Conservation (phyloP, 805 yeast genomes). For the Lipomyces sp. region DNA sequence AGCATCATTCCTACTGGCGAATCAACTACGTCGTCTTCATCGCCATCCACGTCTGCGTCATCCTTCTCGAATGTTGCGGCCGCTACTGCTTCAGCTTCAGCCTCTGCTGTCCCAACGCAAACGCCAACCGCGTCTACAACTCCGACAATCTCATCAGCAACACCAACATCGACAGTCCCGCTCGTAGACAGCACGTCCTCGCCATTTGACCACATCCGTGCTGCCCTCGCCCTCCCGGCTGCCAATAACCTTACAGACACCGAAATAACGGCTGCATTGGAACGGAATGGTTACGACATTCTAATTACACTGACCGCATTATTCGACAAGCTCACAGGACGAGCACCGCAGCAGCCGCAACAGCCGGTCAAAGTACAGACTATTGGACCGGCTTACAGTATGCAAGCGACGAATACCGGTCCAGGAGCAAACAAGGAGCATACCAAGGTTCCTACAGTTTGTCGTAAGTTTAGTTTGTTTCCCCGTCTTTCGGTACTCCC, state of each 20-base stretch:
- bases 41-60: slow-evolving; percentile 28
- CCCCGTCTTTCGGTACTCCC: background rate
- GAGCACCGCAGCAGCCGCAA: background rate
- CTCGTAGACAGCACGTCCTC: slow-evolving; percentile 17
- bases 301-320: slow-evolving; percentile 25
- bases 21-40: slow-evolving; percentile 26
- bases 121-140: slow-evolving; percentile 15
- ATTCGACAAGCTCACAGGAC: slow-evolving; percentile 18
- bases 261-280: slow-evolving; percentile 18
- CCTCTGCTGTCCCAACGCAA: background rate
- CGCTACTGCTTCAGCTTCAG: slow-evolving; percentile 7
- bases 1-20: slow-evolving; percentile 8
- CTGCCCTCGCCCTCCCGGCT: slow-evolving; percentile 19
- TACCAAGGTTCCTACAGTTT: slow-evolving; percentile 33
- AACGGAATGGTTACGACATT: slow-evolving; percentile 31
- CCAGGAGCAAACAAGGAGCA: slow-evolving; percentile 18
- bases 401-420: slow-evolving; percentile 11
- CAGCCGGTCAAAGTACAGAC: slow-evolving; percentile 29
- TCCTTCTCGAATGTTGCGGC: slow-evolving; percentile 18
- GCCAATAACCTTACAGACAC: slow-evolving; percentile 20
- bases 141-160: slow-evolving; percentile 2
- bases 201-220: slow-evolving; percentile 34
- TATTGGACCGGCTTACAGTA: slow-evolving; percentile 32
- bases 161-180: background rate
- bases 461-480: slow-evolving; percentile 18